Conservation (phyloP, 2,329 filamentous ascomycete genomes). For the Beauveria australis region DNA sequence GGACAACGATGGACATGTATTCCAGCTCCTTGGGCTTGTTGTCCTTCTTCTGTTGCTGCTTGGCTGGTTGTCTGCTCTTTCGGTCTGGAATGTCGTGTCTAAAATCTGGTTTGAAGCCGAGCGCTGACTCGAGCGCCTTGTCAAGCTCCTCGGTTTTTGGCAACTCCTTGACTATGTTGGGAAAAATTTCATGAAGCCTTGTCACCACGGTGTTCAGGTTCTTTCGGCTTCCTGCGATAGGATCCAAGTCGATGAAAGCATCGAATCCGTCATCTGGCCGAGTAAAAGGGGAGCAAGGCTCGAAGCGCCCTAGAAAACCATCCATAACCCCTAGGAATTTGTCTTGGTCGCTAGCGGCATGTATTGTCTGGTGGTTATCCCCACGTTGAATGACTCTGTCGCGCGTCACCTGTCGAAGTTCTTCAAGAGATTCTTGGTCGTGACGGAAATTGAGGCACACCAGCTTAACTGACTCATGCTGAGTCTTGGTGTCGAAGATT, state of each 20-base stretch:
- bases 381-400: constrained; percentile 75
- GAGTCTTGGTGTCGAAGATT: constrained; percentile 64
- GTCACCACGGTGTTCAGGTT: constrained; percentile 77
- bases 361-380: constrained; percentile 97
- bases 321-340: constrained; percentile 93
- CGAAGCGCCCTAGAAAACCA: constrained; percentile 79
- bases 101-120: constrained; percentile 68
- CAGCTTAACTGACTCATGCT: constrained; percentile 57
- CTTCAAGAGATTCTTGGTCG: constrained; percentile 63
- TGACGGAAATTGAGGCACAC: constrained; percentile 88
- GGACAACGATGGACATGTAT: constrained; percentile 47
- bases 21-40: constrained; percentile 42
- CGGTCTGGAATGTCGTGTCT: constrained; percentile 65
- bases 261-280: constrained; percentile 80
- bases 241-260: constrained; percentile 74
- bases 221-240: constrained; percentile 64
- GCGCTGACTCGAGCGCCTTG: constrained; percentile 64
- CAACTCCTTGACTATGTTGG: constrained; percentile 62
- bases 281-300: constrained; percentile 58
- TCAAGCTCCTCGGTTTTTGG: constrained; percentile 71
- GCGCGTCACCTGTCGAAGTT: constrained; percentile 66
- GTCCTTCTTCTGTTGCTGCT: constrained; percentile 22
- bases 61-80: constrained; percentile 20
- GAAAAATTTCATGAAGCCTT: constrained; percentile 67
- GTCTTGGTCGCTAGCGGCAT: constrained; percentile 62